Evolutionary conservation across 2,329 filamentous ascomycete species (phyloP), one percentile per base, ranked within the genome.

Genomic region (Diatrype stigma): DNA sequence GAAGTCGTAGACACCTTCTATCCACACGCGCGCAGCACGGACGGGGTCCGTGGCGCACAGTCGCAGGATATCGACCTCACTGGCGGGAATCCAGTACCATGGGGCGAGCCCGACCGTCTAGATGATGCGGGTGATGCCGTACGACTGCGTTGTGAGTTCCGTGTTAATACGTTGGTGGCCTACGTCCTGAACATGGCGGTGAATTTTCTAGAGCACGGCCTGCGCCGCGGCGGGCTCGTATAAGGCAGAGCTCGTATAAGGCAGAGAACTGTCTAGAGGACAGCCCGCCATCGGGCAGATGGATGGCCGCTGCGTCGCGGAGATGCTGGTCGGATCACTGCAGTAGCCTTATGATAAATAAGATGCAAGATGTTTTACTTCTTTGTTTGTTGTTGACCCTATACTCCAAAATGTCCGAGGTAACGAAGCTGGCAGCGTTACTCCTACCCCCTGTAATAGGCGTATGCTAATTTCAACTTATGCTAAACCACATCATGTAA

Each of bases 81-180:
- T 57, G 22, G 42, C 45, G 0, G 55, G 55, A 28, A 52, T 49
- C 44, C 48, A 57, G 35, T 57, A 52, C 51, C 51, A 57, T 8
- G 55, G 55, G 35, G 51, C 38, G 16, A 56, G 16, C 5, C 45
- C 55, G 44, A 50, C 22, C n/a, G 35, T 52, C 10, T 45, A 47
- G 12, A 57, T 46, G 40, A 57, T 51, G 11, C 53, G 51, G 3
- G 47, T 34, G 30, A 57, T 51, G 8, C 40, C 50, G 23, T 54
- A 47, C 3, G 34, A 44, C 21, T 14, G 35, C 10, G 23, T 45
- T 22, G 22, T 46, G 6, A 34, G 45, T 42, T 53, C 49, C 2
- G 47, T 34, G 6, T 53, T 44, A 1, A 49, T 46, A 3, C 50
- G 12, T 6, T 32, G 17, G 23, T 51, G 45, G 3, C 55, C 53